These are phyloP conservation scores for Pythium phragmitis DNA, from an alignment of 352 stramenopile species.

Conservation along the genomic window DNA sequence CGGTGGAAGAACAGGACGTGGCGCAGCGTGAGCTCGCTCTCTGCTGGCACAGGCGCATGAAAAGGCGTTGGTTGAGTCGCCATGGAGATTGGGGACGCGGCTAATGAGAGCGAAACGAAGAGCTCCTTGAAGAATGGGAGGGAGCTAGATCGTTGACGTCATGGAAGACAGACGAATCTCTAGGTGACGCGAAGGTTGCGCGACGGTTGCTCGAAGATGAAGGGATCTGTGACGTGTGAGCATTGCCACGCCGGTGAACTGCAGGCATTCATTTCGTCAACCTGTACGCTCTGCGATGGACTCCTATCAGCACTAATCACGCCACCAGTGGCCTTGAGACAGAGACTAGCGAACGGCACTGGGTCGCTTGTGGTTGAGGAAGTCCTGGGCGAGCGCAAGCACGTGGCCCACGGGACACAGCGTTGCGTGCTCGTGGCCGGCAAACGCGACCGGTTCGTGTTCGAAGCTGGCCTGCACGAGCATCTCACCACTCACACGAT, in stretches of 20 bases:
- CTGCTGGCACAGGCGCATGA: neutral
- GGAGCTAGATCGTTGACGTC: conserved; percentile 7
- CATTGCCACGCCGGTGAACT: neutral
- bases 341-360: conserved; percentile 5
- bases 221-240: conserved; percentile 24
- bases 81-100: conserved; percentile 1
- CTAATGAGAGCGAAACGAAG: neutral
- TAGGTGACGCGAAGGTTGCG: conserved; percentile 29
- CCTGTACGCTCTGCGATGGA: neutral
- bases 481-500: conserved; percentile 40
- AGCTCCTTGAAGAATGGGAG: conserved; percentile 19
- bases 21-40: conserved; percentile 43
- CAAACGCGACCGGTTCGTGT: conserved; percentile 42
- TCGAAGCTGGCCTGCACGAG: conserved; percentile 60
- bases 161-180: conserved; percentile 4
- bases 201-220: conserved; percentile 24
- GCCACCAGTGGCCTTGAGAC: neutral
- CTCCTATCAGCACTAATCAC: neutral
- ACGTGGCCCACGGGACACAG: conserved; percentile 64
- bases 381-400: conserved; percentile 40
- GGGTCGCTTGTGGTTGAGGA: conserved; percentile 35
- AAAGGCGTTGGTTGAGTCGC: neutral
- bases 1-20: conserved; percentile 83
- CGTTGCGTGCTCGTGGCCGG: conserved; percentile 36
- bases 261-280: too few relatives aligned